Evolutionary conservation across 2,329 filamentous ascomycete genomes (phyloP), one percentile per base, ranked within the genome.

Genomic region (Colletotrichum musicola): DNA sequence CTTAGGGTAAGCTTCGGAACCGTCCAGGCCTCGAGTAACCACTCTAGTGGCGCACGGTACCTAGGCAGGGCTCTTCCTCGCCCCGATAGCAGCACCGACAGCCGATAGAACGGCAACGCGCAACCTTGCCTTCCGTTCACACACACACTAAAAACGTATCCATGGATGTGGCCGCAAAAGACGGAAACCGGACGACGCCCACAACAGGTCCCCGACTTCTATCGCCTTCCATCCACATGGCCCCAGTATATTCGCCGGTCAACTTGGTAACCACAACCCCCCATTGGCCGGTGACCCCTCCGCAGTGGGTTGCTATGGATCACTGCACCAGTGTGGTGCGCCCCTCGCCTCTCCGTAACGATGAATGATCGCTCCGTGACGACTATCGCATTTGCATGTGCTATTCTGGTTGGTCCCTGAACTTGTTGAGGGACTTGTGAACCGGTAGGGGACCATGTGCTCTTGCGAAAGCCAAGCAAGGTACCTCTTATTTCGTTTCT

Each of bases 301-400:
- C 46, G 55, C 35, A 55, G 65, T 51, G 62, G 62, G 12, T 58
- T 58, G 65, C 40, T 18, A 51, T 65, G 65, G 55, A 46, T 22
- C 56, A 18, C n/a, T 22, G 30, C 7, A 10, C 30, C 30, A 35
- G 10, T 25, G 22, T 25, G 22, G 22, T 25, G 22, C 22, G 4
- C 22, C 22, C 30, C 62, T 65, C 53, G 65, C 49, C 55, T 65
- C 35, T 55, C 55, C 55, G 38, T 50, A 56, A 55, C 44, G 65
- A 60, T 50, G 54, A 42, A 40, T 68, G 62, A 61, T 27, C 49
- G 50, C 49, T 65, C 51, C 56, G 56, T 55, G 62, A 66, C 66
- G 55, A 58, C 62, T 61, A 53, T 69, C 66, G 66, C 46, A 46
- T 54, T 62, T 66, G 62, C 62, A 69, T 69, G 66, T 66, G 66